Conservation (phyloP, 257 asterid species). For the Lycium barbarum region DNA sequence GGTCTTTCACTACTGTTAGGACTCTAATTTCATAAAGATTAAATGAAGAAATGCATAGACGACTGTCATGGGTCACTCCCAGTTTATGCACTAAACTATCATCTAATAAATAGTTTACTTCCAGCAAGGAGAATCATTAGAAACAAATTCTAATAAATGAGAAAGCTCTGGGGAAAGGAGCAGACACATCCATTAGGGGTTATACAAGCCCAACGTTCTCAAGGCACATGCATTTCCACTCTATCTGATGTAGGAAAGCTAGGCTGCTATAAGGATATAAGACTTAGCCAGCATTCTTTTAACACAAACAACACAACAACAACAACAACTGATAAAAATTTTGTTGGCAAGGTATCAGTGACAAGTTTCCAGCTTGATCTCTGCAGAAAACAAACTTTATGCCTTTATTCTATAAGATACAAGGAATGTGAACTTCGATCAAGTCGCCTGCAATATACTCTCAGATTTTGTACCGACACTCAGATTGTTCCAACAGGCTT, state of each 20-base stretch:
- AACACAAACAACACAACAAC: background rate
- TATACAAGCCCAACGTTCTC: background rate
- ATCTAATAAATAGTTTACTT: background rate
- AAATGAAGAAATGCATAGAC: background rate
- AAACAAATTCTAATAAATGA: constrained; percentile 2
- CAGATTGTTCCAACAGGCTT: background rate
- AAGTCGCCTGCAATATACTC: constrained; percentile 10
- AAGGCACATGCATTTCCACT: background rate
- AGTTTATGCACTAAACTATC: background rate
- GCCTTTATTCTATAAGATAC: background rate
- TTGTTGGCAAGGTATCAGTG: background rate
- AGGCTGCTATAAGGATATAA: background rate
- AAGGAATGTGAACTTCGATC: background rate
- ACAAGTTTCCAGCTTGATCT: background rate
- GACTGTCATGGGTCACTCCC: background rate
- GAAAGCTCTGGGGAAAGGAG: background rate
- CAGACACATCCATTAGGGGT: background rate
- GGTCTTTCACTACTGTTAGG: background rate
- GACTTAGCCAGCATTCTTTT: constrained; percentile 17
- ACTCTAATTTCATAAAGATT: background rate
- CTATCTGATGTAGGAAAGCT: constrained; percentile 14
- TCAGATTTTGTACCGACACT: background rate
- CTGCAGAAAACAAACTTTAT: background rate
- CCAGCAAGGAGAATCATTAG: constrained; percentile 18
- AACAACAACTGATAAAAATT: background rate